Evolutionary conservation across 2,329 filamentous ascomycete genomes (phyloP), one percentile per base, ranked within the genome.

Genomic region (Scedosporium dehoogii): DNA sequence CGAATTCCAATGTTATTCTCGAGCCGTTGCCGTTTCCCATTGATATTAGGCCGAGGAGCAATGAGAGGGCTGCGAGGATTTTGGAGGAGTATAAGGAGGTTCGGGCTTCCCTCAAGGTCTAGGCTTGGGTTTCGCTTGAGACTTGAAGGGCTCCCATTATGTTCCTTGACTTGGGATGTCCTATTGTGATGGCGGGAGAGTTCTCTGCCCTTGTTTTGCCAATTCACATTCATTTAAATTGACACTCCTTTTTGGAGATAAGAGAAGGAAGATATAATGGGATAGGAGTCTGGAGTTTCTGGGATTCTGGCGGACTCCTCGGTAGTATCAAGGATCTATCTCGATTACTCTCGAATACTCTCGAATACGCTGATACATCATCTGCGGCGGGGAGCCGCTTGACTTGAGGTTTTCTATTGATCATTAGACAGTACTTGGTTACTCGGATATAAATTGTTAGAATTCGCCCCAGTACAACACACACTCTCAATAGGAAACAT

Each of bases 1-100:
- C 78, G 27, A 81, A 81, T 69, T 75, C 75, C 60, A 79, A 81
- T 66, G 79, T 81, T 63, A 83, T 83, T 64, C 71, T 82, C 10
- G 81, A 83, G 70, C 79, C 80, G 6, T 64, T 70, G 61, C 74
- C 74, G 3, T 83, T 78, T 67, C 73, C 76, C 48, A 76, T 81
- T 68, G 73, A 75, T 46, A 74, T 82, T 65, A 71, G 69, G 64
- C 73, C 76, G 1, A 70, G 80, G 46, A 78, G 73, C 58, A 67
- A 71, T n/a, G 71, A 74, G 65, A 73, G 74, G 58, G 73, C 73
- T 1, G 66, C 68, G 51, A 65, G 68, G 41, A 73, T 82, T 6
- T 65, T 80, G 44, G 69, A 72, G 12, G 70, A 68, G 16, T 79
- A 75, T 59, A 70, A 68, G 12, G 70, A 70, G 2, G 71, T 74